Conservation (phyloP, 306 rosid genomes). For the Cucumis melo region DNA sequence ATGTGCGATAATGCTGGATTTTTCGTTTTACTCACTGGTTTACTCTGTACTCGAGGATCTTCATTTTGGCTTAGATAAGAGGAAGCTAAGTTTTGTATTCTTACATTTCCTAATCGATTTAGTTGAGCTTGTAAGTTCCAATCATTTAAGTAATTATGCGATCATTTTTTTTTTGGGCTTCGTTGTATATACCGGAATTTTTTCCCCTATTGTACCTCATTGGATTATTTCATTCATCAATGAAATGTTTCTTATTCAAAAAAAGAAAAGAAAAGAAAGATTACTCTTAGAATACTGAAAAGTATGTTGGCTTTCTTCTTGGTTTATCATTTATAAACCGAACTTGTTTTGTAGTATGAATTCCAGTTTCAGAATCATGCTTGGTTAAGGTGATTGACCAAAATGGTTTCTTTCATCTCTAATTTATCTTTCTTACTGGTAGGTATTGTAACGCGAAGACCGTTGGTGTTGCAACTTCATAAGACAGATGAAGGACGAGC, state of each 20-base stretch:
- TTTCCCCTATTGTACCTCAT: too few relatives aligned
- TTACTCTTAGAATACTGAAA: background rate
- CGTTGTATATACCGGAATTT: too few relatives aligned
- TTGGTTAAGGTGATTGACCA: background rate
- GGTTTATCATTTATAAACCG: background rate
- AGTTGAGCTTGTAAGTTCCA: background rate
- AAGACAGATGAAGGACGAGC: slow-evolving; percentile 50
- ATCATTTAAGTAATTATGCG: background rate
- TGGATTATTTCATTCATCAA: too few relatives aligned
- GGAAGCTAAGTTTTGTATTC: background rate
- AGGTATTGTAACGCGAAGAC: slow-evolving; percentile 98
- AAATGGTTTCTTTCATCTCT: background rate
- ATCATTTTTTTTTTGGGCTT: background rate
- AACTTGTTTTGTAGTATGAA: background rate
- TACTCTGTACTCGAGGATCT: background rate
- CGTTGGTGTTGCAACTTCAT: slow-evolving; percentile 91
- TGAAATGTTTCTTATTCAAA: too few relatives aligned
- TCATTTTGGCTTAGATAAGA: background rate
- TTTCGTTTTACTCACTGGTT: background rate
- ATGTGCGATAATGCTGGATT: background rate
- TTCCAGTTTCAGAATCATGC: background rate
- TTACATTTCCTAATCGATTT: background rate
- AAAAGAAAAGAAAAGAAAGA: too few relatives aligned
- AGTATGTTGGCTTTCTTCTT: background rate
- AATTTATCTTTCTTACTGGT: slow-evolving; percentile 1